These are phyloP conservation scores for Nothophaeocryptopus gaeumannii DNA, from an alignment of 2,329 filamentous ascomycete species.

Conservation along the genomic window DNA sequence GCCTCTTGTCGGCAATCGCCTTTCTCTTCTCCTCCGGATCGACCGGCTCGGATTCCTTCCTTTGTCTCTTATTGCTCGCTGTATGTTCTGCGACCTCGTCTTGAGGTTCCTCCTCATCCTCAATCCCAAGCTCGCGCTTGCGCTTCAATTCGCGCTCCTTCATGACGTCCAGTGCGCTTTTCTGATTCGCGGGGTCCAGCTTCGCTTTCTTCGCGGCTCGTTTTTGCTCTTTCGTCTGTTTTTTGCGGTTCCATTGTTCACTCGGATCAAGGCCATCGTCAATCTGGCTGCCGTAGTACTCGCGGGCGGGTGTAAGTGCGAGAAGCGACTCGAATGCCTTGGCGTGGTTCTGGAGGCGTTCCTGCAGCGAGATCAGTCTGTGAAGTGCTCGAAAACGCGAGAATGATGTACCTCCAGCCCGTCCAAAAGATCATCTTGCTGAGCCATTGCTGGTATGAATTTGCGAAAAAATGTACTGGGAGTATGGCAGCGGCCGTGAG, in stretches of 20 bases:
- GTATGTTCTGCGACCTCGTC: constrained; percentile 38
- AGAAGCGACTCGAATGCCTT: constrained; percentile 83
- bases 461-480: neutral
- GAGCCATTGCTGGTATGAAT: constrained; percentile 14
- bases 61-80: constrained; percentile 45
- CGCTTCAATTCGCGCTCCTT: constrained; percentile 79
- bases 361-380: constrained; percentile 36
- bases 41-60: constrained; percentile 34
- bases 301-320: constrained; percentile 83
- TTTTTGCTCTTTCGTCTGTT: constrained; percentile 89
- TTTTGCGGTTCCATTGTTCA: constrained; percentile 91
- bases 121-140: constrained; percentile 64
- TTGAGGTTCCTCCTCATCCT: constrained; percentile 35
- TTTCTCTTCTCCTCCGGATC: constrained; percentile 30
- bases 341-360: constrained; percentile 56
- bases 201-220: constrained; percentile 80
- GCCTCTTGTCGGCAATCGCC: constrained; percentile 43
- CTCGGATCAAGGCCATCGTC: constrained; percentile 68
- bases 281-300: constrained; percentile 63
- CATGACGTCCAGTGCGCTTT: constrained; percentile 90
- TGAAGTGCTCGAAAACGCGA: neutral
- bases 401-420: constrained; percentile 16
- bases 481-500: too few species aligned
- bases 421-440: constrained; percentile 23
- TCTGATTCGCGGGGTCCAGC: constrained; percentile 84